These are phyloP conservation scores for Melaleuca alternifolia DNA, from an alignment of 345 rosid species.

Conservation along the genomic window DNA sequence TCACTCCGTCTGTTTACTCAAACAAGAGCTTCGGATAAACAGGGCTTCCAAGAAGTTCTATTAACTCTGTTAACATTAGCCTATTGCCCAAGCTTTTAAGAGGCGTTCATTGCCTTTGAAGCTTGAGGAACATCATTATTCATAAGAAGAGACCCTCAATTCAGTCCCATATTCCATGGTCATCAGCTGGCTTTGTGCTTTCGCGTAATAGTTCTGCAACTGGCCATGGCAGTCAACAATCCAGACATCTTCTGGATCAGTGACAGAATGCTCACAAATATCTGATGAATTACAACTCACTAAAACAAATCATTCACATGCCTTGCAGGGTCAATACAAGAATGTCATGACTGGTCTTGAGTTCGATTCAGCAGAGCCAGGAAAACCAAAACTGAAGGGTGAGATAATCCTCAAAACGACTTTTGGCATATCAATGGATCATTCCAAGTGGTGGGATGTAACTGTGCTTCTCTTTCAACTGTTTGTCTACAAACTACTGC, in stretches of 20 bases:
- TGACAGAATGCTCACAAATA: background rate
- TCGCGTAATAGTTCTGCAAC: background rate
- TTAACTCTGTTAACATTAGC: background rate
- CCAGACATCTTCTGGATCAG: background rate
- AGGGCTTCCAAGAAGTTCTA: background rate
- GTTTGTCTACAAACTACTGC: background rate
- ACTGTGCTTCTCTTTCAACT: conserved; percentile 8
- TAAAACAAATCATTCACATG: background rate
- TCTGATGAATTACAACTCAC: background rate
- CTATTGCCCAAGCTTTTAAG: background rate
- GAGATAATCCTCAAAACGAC: conserved; percentile 4
- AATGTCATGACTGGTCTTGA: conserved; percentile 21
- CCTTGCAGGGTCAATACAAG: conserved; percentile 25
- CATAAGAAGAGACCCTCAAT: background rate
- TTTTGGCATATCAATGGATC: conserved; percentile 1
- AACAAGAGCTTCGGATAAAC: background rate
- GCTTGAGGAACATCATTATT: background rate
- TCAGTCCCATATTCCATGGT: background rate
- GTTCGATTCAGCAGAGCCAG: conserved; percentile 8
- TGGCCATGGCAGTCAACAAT: background rate
- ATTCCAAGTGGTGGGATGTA: conserved; percentile 19
- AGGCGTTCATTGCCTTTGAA: background rate
- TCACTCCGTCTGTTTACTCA: background rate
- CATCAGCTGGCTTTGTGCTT: background rate
- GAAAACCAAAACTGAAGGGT: conserved; percentile 11